Conservation (phyloP, 176 grass and related monocot species). For the Aegilops speltoides region DNA sequence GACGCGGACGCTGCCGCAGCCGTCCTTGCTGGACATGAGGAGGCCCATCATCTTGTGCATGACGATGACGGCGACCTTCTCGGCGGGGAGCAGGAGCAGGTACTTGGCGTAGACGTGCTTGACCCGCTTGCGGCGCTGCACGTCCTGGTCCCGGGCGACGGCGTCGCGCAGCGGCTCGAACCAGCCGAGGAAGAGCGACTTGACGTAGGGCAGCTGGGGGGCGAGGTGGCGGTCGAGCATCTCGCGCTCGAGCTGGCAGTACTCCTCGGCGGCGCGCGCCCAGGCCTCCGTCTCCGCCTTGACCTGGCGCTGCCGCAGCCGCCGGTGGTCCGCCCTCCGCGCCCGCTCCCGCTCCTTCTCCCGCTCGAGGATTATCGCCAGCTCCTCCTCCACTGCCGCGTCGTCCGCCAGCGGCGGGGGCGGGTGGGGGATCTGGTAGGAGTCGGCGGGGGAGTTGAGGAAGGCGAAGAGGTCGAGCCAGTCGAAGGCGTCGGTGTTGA, state of each 20-base stretch:
- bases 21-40: conserved; percentile 63
- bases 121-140: conserved; percentile 54
- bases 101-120: conserved; percentile 71
- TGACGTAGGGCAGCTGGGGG: conserved; percentile 74
- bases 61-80: conserved; percentile 94
- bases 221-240: conserved; percentile 95
- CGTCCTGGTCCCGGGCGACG: conserved; percentile 64
- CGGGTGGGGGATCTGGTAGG: conserved; percentile 32
- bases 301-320: conserved; percentile 66
- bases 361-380: too few relatives aligned
- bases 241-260: conserved; percentile 76
- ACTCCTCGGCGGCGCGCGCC: conserved; percentile 82
- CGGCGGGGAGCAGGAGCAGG: conserved; percentile 69
- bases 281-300: conserved; percentile 92
- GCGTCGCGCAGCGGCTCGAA: conserved; percentile 89
- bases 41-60: conserved; percentile 97
- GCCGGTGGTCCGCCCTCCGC: conserved; percentile 43
- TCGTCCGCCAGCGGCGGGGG: neutral
- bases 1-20: conserved; percentile 60
- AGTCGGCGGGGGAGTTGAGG: conserved; percentile 47
- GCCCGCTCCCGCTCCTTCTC: conserved; percentile 19
- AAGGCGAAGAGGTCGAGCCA: conserved; percentile 68
- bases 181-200: conserved; percentile 89
- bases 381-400: neutral
- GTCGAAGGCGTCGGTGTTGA: conserved; percentile 36